phyloP scores from a whole-genome alignment of 768 basidiomycete species.

The Candolleomyces aberdarensis region DNA sequence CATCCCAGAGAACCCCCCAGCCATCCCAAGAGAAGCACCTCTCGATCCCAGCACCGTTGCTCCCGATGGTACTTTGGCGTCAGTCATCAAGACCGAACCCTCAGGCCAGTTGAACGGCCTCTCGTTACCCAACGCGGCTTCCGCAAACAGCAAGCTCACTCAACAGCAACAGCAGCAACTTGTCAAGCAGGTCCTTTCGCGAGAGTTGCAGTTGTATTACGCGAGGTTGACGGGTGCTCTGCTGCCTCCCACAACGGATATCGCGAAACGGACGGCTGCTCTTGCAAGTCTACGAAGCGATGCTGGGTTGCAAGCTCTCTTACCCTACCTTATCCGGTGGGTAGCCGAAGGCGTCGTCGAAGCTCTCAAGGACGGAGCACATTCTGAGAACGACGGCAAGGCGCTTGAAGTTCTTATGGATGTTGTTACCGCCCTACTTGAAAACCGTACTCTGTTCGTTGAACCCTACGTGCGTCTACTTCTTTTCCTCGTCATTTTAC shows the following conservation, averaged over 20 bases:
- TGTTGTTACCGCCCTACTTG: conserved; percentile 79
- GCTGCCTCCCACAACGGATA: conserved; percentile 65
- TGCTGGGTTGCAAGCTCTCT: conserved; percentile 84
- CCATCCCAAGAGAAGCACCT: conserved; percentile 54
- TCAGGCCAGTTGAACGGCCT: conserved; percentile 14
- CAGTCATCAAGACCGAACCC: conserved; percentile 31
- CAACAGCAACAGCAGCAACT: conserved; percentile 66
- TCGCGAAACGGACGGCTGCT: conserved; percentile 80
- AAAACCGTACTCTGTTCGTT: conserved; percentile 86
- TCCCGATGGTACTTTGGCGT: conserved; percentile 22
- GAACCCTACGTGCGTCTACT: conserved; percentile 86
- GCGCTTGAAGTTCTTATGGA: conserved; percentile 81
- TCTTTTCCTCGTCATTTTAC: not conserved
- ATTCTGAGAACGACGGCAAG: conserved; percentile 63
- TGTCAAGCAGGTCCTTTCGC: conserved; percentile 89
- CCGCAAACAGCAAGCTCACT: conserved; percentile 24
- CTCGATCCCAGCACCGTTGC: conserved; percentile 27
- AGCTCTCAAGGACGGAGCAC: conserved; percentile 52
- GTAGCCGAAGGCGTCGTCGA: conserved; percentile 82
- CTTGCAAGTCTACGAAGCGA: conserved; percentile 86
- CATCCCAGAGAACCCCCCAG: conserved; percentile 95
- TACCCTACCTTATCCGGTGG: conserved; percentile 96
- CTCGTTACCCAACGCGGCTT: conserved; percentile 18
- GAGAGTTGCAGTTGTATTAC: conserved; percentile 94
- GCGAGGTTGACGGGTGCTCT: conserved; percentile 84